phyloP scores from a whole-genome alignment of 768 basidiomycete species.

The Candolleomyces eurysporus region DNA sequence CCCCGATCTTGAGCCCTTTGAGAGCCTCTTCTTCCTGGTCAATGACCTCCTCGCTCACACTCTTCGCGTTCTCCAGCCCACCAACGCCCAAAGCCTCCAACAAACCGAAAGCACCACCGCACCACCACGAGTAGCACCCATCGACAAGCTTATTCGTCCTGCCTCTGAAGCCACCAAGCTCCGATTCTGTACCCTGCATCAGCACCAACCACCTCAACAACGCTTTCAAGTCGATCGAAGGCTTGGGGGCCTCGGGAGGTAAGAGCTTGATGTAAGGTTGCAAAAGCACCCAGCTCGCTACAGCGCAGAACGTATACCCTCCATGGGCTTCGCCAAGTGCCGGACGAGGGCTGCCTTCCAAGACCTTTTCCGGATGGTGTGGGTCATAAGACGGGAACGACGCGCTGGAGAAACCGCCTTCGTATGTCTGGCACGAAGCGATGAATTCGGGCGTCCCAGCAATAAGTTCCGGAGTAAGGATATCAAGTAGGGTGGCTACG shows the following conservation, averaged over 20 bases:
- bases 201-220: slow-evolving; percentile 79
- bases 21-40: slow-evolving; percentile 7
- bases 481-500: slow-evolving; percentile 76
- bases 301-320: slow-evolving; percentile 93
- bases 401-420: slow-evolving; percentile 88
- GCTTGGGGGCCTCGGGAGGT: slow-evolving; percentile 12
- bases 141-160: slow-evolving; percentile 98
- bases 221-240: slow-evolving; percentile 53
- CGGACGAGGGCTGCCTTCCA: slow-evolving; percentile 49
- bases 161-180: slow-evolving; percentile 91
- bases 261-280: slow-evolving; percentile 46
- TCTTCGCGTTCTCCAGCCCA: slow-evolving; percentile 32
- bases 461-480: slow-evolving; percentile 88
- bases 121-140: slow-evolving; percentile 99
- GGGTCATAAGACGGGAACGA: slow-evolving; percentile 65
- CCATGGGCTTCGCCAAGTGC: slow-evolving; percentile 95
- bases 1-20: slow-evolving; percentile 12
- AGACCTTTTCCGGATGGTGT: slow-evolving; percentile 28
- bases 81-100: slow-evolving; percentile 59
- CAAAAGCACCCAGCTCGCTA: slow-evolving; percentile 81
- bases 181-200: slow-evolving; percentile 81
- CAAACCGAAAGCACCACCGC: slow-evolving; percentile 82
- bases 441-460: slow-evolving; percentile 75
- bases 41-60: slow-evolving; percentile 20
- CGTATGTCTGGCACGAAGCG: slow-evolving; percentile 92